Evolutionary conservation across 2,329 filamentous ascomycete species (phyloP).

Genomic region (Leptographium radiaticola): DNA sequence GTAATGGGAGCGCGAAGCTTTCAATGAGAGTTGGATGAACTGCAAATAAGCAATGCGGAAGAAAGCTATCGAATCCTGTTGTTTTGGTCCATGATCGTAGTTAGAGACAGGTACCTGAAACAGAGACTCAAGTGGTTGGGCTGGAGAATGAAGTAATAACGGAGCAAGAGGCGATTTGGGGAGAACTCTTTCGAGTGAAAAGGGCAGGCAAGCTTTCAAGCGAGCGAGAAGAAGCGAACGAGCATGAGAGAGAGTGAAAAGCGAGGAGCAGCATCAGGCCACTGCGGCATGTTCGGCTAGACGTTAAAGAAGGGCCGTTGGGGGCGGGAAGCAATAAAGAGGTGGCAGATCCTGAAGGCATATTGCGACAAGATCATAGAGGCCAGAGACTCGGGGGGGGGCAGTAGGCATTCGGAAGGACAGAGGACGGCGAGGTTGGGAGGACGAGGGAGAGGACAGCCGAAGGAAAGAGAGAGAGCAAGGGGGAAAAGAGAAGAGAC

Average conservation of each 20-base stretch:
- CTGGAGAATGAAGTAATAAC: background rate
- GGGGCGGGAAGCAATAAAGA: background rate
- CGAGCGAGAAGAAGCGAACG: background rate
- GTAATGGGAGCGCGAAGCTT: background rate
- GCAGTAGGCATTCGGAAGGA: background rate
- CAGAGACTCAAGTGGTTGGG: background rate
- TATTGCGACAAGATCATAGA: background rate
- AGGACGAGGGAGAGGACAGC: background rate
- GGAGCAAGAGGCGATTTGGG: background rate
- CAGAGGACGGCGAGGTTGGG: background rate
- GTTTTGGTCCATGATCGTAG: background rate
- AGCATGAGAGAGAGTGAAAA: conserved; percentile 10
- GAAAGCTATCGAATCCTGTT: background rate
- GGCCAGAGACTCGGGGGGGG: background rate
- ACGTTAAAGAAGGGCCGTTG: background rate
- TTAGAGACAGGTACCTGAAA: conserved; percentile 1
- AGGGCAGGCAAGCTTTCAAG: background rate
- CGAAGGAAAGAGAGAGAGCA: conserved; percentile 7
- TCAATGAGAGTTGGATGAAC: background rate
- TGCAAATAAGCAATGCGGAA: too few species aligned
- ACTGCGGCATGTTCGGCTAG: background rate
- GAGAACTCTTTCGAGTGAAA: background rate
- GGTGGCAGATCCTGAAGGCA: background rate
- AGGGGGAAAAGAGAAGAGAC: conserved; percentile 5
- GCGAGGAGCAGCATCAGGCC: background rate